These are phyloP conservation scores for Boletus sp. DNA, from an alignment of 768 basidiomycete species.

Conservation along the genomic window DNA sequence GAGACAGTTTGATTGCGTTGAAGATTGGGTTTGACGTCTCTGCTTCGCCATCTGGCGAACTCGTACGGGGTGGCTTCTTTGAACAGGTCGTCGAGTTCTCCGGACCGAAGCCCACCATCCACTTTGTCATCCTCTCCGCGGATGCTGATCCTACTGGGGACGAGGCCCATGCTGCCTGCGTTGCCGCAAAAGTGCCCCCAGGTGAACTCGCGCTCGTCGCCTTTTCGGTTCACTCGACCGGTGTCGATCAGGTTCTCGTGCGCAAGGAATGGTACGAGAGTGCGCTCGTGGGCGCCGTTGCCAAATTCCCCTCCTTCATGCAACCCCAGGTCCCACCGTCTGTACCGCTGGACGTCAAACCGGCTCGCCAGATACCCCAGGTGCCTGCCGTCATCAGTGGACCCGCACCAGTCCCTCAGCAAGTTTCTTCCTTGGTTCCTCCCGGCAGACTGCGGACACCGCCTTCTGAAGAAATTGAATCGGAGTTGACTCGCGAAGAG, in stretches of 20 bases:
- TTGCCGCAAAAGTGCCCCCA: conserved; percentile 74
- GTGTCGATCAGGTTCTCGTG: conserved; percentile 85
- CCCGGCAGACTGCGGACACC: conserved; percentile 60
- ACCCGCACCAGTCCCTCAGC: conserved; percentile 14
- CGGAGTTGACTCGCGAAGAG: conserved; percentile 62
- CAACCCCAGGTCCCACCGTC: conserved; percentile 30
- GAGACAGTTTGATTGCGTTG: conserved; percentile 81
- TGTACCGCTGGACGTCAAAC: conserved; percentile 24
- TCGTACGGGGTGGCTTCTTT: conserved; percentile 61
- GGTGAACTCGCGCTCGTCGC: conserved; percentile 80
- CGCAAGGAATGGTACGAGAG: conserved; percentile 81
- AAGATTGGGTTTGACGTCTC: conserved; percentile 67
- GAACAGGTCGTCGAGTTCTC: conserved; percentile 83
- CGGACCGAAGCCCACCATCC: conserved; percentile 82
- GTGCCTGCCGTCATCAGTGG: conserved; percentile 27
- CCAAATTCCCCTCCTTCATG: conserved; percentile 60
- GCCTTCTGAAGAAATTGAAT: conserved; percentile 72
- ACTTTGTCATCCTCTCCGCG: conserved; percentile 84
- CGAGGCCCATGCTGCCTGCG: conserved; percentile 80
- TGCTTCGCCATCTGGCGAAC: conserved; percentile 57
- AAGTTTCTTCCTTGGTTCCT: conserved; percentile 24
- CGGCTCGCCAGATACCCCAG: conserved; percentile 27
- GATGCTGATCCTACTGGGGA: conserved; percentile 82
- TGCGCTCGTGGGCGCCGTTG: conserved; percentile 53
- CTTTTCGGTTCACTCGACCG: conserved; percentile 87